Evolutionary conservation across 495 filamentous ascomycete genomes (phyloP), one percentile per base, ranked within the genome.

Genomic region (Cetradonia linearis): DNA sequence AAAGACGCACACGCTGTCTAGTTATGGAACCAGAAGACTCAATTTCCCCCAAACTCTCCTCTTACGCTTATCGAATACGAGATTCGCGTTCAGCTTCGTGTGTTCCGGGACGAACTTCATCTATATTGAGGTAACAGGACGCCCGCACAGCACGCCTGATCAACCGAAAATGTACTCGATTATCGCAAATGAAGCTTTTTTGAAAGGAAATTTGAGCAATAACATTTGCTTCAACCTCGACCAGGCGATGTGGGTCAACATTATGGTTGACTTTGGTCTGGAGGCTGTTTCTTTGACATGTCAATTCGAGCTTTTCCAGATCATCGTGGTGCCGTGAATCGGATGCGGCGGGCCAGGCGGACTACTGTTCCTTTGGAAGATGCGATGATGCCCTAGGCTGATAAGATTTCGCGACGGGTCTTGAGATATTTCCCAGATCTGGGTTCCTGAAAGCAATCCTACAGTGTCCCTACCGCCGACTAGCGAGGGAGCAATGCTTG

Each of bases 201-300:
- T 46, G 3, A 2, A 23, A 11, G 9, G 42, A 3, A 5, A 46
- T 6, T 10, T 25, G 3, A 3, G 5, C 0, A 46, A 46, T 46
- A 0, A 0, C 1, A 14, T 46, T 46, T 0, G 5, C 0, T 46
- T 46, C 20, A 3, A 0, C 11, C 0, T 46, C 9, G 2, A 0
- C 2, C 3, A 25, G 5, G n/a, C 9, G 20, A 5, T 13, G 20
- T 46, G 20, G 42, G 42, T 46, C 5, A 25, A 13, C 1, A 0
- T 46, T 46, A n/a, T 4, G 0, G n/a, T 46, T 25, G 0, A 5
- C 5, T 0, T 46, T 25, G n/a, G n/a, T 20, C 2, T 9, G n/a
- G 3, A 2, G 10, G 4, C 40, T 18, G 7, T 0, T 9, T 0
- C 20, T 46, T 13, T 23, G 10, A 23, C 42, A 10, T 46, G 25